Percentiles rank a stretch among this genome's conserved stretches.
These are phyloP conservation scores for Saccharomyces hybrid DNA, from an alignment of 1,139 yeast genomes.

Conservation along the genomic window DNA sequence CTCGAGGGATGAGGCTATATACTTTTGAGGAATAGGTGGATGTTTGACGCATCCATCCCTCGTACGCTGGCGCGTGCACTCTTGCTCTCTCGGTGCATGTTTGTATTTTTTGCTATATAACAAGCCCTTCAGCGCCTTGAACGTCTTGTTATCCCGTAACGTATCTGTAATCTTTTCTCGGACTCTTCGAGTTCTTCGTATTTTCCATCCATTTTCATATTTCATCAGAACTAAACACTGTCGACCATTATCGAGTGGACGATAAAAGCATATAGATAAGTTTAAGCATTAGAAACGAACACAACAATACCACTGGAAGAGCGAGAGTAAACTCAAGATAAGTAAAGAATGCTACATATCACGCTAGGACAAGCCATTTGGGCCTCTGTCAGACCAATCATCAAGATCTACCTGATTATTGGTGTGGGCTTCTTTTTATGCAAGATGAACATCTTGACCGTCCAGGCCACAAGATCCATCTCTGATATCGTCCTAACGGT, in stretches of 20 bases:
- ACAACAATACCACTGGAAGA: neutral
- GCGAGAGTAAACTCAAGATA: neutral
- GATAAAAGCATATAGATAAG: neutral
- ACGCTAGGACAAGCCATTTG: conserved; percentile 66
- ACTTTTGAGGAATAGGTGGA: neutral
- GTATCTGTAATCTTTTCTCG: neutral
- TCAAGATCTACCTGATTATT: conserved; percentile 78
- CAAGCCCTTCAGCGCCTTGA: neutral
- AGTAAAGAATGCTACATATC: conserved; percentile 4
- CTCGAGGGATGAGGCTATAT: neutral
- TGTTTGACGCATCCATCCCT: neutral
- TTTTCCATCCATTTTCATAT: neutral
- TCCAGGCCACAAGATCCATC: conserved; percentile 66
- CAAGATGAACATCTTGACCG: conserved; percentile 59
- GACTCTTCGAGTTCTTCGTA: neutral
- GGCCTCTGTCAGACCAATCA: conserved; percentile 81
- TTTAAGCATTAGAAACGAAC: neutral
- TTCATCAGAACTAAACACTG: neutral
- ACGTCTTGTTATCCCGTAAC: neutral
- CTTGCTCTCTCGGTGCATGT: neutral
- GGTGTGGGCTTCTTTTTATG: conserved; percentile 67
- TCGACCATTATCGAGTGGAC: neutral
- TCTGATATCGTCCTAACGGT: conserved; percentile 65
- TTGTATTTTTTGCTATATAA: neutral
- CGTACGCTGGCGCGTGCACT: neutral